These are phyloP conservation scores for Ogataea hybrid DNA, from an alignment of 1,139 yeast species.

Conservation along the genomic window DNA sequence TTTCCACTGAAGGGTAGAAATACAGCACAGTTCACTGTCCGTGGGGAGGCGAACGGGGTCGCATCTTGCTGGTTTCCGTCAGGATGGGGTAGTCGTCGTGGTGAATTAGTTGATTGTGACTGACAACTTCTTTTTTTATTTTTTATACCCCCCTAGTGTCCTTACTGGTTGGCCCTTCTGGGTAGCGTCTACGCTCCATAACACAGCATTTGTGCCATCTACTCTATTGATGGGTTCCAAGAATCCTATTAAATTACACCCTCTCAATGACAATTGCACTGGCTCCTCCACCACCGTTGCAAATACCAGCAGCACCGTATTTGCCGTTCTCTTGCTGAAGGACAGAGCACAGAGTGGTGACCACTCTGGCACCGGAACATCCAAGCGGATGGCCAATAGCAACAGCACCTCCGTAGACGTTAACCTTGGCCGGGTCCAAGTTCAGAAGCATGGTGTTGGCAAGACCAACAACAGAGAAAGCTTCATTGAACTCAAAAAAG, in stretches of 20 bases:
- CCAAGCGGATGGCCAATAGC: constrained; percentile 98
- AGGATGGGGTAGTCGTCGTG: constrained; percentile 27
- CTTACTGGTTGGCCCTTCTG: no score
- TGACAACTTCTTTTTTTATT: constrained; percentile 17
- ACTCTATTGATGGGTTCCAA: no score
- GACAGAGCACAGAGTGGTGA: constrained; percentile 77
- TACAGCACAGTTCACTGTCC: constrained; percentile 70
- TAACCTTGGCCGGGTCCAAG: constrained; percentile 67
- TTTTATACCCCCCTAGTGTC: no score
- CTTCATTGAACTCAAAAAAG: constrained; percentile 92
- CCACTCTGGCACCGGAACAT: constrained; percentile 94
- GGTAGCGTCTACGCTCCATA: no score
- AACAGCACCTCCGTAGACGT: constrained; percentile 97
- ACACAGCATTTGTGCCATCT: no score
- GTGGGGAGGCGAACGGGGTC: constrained; percentile 66
- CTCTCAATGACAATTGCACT: constrained; percentile 75
- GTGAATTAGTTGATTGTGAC: constrained; percentile 26
- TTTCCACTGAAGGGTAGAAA: constrained; percentile 68
- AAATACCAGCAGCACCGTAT: constrained; percentile 90
- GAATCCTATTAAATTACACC: constrained; percentile 13
- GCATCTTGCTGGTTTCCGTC: constrained; percentile 42
- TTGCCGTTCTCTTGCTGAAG: constrained; percentile 82
- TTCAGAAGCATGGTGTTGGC: constrained; percentile 79
- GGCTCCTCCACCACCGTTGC: constrained; percentile 99
- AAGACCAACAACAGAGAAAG: constrained; percentile 92